Base-by-base conservation (phyloP, 2,329 filamentous ascomycete genomes). In the Venturia asperata region DNA sequence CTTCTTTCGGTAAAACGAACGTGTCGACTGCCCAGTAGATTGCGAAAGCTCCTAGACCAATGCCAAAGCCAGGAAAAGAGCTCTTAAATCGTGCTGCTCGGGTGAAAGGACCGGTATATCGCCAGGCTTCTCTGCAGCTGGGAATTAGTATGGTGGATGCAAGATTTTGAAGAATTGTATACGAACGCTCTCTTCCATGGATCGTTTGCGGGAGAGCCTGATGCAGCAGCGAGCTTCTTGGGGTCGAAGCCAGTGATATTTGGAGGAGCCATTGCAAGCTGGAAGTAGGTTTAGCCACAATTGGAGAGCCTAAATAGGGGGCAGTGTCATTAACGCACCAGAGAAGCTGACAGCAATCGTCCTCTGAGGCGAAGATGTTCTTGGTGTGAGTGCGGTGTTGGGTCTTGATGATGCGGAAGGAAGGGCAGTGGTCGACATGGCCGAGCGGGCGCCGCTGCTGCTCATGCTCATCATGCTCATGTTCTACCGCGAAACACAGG, bases 231-330 rank as follows among this genome's bases (percentile, higher is more conserved):
- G 78, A 92, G 87, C 78, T 90, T 89, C 76, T 85, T 86, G 73
- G 91, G 83, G 81, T 94, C 88, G 83, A 97, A 97, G 79, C 93
- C 93, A 72, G 93, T 97, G 78, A 95, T 85, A 83, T 91, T 92
- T 74, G 85, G 82, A 56, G 80, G 74, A 70, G 82, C 77, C 82
- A 85, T 84, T 72, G 70, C 77, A 70, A 68, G 66, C 71, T 67
- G 68, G 67, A 66, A 67, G n/a, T 13, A 41, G 63, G 1, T 15
- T 58, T 37, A 58, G 52, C 30, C 15, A 64, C 70, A 72, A 56
- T 73, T 69, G 64, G 66, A 64, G 65, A 64, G 61, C 21, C 9
- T 10, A 21, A 19, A 27, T 43, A 5, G 10, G n/a, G 19, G 15
- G 21, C 6, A 27, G 15, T 1, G 42, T 19, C n/a, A n/a, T n/a